Conservation (phyloP, 2,329 filamentous ascomycete genomes). For the Ceratocystis alfenasii region DNA sequence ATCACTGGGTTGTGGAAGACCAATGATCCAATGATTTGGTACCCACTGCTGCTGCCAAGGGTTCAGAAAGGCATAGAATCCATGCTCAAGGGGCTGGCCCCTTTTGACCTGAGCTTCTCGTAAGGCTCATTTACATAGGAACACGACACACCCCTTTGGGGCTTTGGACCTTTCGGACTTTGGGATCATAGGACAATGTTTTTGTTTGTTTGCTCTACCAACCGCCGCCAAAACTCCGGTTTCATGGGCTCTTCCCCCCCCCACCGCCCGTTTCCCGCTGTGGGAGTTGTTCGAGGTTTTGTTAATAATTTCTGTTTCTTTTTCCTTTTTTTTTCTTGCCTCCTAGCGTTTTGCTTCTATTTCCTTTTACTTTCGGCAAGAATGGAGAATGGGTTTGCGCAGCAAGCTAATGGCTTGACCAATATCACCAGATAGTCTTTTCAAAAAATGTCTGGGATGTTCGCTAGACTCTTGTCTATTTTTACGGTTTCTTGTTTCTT, state of each 20-base stretch:
- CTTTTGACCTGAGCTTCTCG: conserved; percentile 4
- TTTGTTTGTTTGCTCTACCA: background rate
- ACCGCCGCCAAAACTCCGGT: background rate
- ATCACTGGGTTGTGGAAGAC: background rate
- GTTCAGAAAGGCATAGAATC: background rate
- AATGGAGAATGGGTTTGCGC: background rate
- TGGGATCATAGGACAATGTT: conserved; percentile 1
- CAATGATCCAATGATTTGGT: conserved; percentile 5
- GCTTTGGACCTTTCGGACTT: background rate
- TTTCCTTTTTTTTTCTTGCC: background rate
- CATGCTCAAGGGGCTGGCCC: conserved; percentile 12
- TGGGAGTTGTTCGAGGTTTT: background rate
- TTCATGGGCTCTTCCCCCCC: background rate
- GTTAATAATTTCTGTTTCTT: background rate
- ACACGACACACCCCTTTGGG: background rate
- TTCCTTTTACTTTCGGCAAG: background rate
- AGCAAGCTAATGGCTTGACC: background rate
- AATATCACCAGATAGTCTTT: background rate
- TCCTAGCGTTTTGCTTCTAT: background rate
- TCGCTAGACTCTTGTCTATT: background rate
- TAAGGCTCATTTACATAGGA: background rate
- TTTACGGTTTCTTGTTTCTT: background rate
- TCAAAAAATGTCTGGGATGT: background rate
- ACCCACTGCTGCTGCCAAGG: conserved; percentile 1
- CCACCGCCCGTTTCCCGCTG: too few species aligned